These are phyloP conservation scores for Zygnema cylindricum DNA, from an alignment of 139 green algal genomes.

Conservation along the genomic window DNA sequence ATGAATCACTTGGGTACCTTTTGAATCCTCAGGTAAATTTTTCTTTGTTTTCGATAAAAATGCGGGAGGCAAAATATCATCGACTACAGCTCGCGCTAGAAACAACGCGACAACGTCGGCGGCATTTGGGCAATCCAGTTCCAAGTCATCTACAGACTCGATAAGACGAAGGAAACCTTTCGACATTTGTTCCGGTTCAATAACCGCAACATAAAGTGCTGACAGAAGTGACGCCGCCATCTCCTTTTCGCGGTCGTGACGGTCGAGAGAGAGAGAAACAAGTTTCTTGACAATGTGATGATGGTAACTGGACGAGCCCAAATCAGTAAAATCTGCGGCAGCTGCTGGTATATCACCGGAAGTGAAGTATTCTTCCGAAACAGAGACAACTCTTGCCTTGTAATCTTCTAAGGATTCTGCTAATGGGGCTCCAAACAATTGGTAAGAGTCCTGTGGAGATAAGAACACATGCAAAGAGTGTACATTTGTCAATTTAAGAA, in stretches of 20 bases:
- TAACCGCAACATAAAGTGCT: slow-evolving; percentile 80
- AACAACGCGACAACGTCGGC: slow-evolving; percentile 76
- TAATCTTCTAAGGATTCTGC: slow-evolving; percentile 63
- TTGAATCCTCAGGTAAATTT: slow-evolving; percentile 37
- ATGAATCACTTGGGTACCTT: slow-evolving; percentile 13
- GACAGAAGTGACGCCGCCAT: slow-evolving; percentile 83
- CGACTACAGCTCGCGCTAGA: slow-evolving; percentile 81
- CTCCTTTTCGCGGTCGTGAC: slow-evolving; percentile 90
- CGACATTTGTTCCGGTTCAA: slow-evolving; percentile 51
- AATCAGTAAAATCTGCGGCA: slow-evolving; percentile 61
- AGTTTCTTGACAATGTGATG: slow-evolving; percentile 94
- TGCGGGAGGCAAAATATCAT: slow-evolving; percentile 81
- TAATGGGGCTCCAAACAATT: slow-evolving; percentile 35
- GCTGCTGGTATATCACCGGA: slow-evolving; percentile 75
- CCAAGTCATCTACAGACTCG: slow-evolving; percentile 76
- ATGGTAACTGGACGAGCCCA: slow-evolving; percentile 46
- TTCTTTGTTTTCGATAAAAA: slow-evolving; percentile 66
- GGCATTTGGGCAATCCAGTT: slow-evolving; percentile 82
- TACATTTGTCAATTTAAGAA: no score
- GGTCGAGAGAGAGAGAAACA: slow-evolving; percentile 77
- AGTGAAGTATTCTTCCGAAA: slow-evolving; percentile 89
- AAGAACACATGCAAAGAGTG: no score
- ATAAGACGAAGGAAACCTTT: slow-evolving; percentile 64
- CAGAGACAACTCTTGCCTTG: slow-evolving; percentile 71
- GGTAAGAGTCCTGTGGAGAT: slow-evolving; percentile 2